Evolutionary conservation across 1,284 basidiomycete genomes (phyloP).

Genomic region (Schizopora paradoxa): DNA sequence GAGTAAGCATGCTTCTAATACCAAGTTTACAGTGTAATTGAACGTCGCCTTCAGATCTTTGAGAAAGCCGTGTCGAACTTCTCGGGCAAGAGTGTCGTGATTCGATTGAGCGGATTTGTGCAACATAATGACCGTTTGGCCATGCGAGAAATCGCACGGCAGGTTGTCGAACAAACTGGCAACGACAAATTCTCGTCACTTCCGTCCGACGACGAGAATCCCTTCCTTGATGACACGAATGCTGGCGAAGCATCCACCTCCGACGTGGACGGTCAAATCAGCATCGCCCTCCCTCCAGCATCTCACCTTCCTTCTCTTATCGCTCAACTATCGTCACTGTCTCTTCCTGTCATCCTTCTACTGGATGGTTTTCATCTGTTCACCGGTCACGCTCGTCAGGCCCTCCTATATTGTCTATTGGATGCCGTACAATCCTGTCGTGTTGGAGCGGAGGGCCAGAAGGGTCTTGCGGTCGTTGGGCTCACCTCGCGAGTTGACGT

Average conservation of each 20-base stretch:
- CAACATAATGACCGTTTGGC: slow-evolving; percentile 84
- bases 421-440: slow-evolving; percentile 73
- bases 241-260: no score
- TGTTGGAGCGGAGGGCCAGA: slow-evolving; percentile 40
- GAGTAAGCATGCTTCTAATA: slow-evolving; percentile 40
- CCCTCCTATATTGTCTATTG: slow-evolving; percentile 85
- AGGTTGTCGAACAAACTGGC: slow-evolving; percentile 68
- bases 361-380: slow-evolving; percentile 92
- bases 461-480: slow-evolving; percentile 80
- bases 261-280: slow-evolving; percentile 17
- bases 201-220: slow-evolving; percentile 31
- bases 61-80: slow-evolving; percentile 47
- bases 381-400: slow-evolving; percentile 81
- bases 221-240: slow-evolving; percentile 32
- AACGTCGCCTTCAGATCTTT: slow-evolving; percentile 41
- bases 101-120: slow-evolving; percentile 81
- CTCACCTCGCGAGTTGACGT: slow-evolving; percentile 81
- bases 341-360: slow-evolving; percentile 74
- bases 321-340: slow-evolving; percentile 69
- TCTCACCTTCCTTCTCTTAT: slow-evolving; percentile 79
- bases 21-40: background rate
- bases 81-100: slow-evolving; percentile 53
- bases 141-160: slow-evolving; percentile 88
- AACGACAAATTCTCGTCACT: slow-evolving; percentile 19
- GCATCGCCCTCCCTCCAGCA: slow-evolving; percentile 51